Percentiles rank a stretch among this genome's conserved stretches.
phyloP scores from a whole-genome alignment of 164 flowering plant genomes.

The Dillenia suffruticosa region DNA sequence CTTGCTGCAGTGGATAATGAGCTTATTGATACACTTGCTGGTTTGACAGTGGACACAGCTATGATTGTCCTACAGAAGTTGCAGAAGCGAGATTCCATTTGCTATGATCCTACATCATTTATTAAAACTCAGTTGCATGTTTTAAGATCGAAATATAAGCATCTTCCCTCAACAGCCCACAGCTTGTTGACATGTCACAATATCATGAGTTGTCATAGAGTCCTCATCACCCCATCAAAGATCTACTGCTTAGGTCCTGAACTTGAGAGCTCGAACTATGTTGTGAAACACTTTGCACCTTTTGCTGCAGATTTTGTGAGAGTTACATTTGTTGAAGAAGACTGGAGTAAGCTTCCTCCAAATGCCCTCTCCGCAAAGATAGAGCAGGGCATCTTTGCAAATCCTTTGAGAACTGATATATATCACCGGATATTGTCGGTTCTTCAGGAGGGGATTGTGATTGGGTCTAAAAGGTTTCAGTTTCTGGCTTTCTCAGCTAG shows the following conservation, averaged over 20 bases:
- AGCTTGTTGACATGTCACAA: constrained; percentile 32
- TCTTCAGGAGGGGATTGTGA: constrained; percentile 67
- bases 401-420: constrained; percentile 57
- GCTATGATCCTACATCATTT: constrained; percentile 58
- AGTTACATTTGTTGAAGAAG: constrained; percentile 94
- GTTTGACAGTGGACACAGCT: constrained; percentile 38
- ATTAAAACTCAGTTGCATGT: constrained; percentile 33
- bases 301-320: constrained; percentile 84
- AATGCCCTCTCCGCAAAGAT: constrained; percentile 50
- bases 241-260: constrained; percentile 93
- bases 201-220: constrained; percentile 78
- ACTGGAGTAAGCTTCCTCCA: constrained; percentile 72
- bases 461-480: constrained; percentile 72
- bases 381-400: constrained; percentile 48
- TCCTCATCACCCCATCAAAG: constrained; percentile 73
- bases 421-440: constrained; percentile 64
- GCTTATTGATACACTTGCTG: constrained; percentile 43
- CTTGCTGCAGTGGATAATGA: constrained; percentile 41
- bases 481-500: constrained; percentile 98
- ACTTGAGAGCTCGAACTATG: constrained; percentile 77
- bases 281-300: constrained; percentile 64
- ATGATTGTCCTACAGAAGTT: constrained; percentile 52
- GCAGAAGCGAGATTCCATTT: constrained; percentile 50
- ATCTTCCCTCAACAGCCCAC: constrained; percentile 20
- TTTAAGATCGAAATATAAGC: constrained; percentile 17